Evolutionary conservation across 352 stramenopile genomes (phyloP).

Genomic region (Phytophthora sp.): DNA sequence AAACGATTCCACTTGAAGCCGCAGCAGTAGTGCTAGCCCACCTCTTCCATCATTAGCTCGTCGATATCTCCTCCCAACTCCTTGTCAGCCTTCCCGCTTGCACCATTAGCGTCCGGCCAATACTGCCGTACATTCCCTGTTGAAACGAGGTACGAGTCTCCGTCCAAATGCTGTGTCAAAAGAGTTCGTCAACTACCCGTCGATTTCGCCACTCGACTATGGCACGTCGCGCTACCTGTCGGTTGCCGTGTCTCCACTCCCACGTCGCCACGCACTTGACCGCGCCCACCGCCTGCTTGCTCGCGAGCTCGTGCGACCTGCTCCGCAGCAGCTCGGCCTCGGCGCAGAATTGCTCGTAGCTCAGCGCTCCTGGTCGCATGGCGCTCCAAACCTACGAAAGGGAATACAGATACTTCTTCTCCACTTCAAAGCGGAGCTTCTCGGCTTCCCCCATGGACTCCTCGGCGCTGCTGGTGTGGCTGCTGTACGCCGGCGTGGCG

Average conservation of each 20-base stretch:
- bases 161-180: conserved; percentile 60
- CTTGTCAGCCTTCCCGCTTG: not conserved
- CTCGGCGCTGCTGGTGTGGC: conserved; percentile 53
- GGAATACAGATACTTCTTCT: not conserved
- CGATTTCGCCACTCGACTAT: not conserved
- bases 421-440: conserved; percentile 23
- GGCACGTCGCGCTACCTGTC: too few relatives aligned
- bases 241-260: conserved; percentile 64
- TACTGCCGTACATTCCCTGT: conserved; percentile 37
- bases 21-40: not conserved
- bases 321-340: conserved; percentile 53
- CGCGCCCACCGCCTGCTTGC: not conserved
- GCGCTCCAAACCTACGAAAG: conserved; percentile 6
- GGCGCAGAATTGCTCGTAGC: conserved; percentile 52
- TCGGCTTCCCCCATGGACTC: conserved; percentile 32
- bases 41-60: conserved; percentile 26
- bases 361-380: conserved; percentile 44
- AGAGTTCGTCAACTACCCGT: not conserved
- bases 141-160: conserved; percentile 75
- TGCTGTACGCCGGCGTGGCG: conserved; percentile 69
- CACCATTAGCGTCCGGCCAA: not conserved
- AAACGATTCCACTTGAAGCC: not conserved
- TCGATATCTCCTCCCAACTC: conserved; percentile 12
- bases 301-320: conserved; percentile 39
- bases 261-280: conserved; percentile 35